Evolutionary conservation across 441 rosid genomes (phyloP).

Genomic region (Gossypium laxum): DNA sequence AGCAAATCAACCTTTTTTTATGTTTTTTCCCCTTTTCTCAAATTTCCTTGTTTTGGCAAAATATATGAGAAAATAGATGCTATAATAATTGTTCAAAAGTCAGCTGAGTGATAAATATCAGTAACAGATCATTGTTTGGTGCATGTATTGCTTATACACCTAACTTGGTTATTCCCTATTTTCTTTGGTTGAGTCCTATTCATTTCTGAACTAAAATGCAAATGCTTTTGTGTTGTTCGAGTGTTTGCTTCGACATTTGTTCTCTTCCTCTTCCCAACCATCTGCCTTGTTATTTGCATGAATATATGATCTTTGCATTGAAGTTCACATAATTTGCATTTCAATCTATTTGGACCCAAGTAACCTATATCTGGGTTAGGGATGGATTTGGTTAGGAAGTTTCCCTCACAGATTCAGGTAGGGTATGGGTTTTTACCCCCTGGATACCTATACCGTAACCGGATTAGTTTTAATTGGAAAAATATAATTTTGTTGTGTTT

Average conservation of each 20-base stretch:
- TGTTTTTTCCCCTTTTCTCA: neutral
- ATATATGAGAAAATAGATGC: neutral
- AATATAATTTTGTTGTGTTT: no score
- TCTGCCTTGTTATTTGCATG: neutral
- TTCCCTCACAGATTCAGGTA: no score
- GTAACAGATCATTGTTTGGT: neutral
- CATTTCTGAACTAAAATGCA: neutral
- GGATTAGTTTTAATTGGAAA: no score
- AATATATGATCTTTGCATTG: neutral
- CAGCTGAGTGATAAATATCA: neutral
- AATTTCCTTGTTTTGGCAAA: neutral
- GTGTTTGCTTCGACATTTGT: neutral
- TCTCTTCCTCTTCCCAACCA: neutral
- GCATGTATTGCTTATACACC: neutral
- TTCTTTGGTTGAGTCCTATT: neutral
- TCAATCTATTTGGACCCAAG: no score
- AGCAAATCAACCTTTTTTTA: neutral
- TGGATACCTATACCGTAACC: no score
- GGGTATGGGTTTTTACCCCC: no score
- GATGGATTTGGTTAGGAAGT: neutral
- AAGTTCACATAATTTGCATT: no score
- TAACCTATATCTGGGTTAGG: neutral
- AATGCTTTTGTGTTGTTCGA: neutral
- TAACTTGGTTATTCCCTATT: neutral
- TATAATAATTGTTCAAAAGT: neutral